Evolutionary conservation across 192 early-diverging fungal species (phyloP).

Genomic region (Lobosporangium transversale): DNA sequence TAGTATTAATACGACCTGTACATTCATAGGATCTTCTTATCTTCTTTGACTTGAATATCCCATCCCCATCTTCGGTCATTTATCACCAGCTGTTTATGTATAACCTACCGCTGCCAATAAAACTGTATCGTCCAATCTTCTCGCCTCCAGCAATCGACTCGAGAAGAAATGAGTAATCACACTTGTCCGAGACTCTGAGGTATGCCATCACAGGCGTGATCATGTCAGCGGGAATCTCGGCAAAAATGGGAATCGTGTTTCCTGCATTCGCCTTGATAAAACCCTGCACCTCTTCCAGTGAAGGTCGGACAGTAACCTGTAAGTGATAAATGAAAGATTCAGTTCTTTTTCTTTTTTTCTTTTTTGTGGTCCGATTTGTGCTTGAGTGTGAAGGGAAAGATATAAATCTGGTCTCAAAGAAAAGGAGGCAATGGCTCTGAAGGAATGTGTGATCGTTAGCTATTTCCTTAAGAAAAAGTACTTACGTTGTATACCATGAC

Average conservation of each 20-base stretch:
- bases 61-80: too few relatives aligned
- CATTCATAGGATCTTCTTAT: too few relatives aligned
- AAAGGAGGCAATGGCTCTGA: too few relatives aligned
- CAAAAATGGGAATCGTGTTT: conserved; percentile 93
- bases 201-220: conserved; percentile 97
- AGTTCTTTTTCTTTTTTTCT: background rate
- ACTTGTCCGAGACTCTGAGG: conserved; percentile 82
- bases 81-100: too few relatives aligned
- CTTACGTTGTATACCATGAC: conserved; percentile 23
- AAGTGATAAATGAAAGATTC: background rate
- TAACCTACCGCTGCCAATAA: conserved; percentile 87
- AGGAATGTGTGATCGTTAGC: too few relatives aligned
- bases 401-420: too few relatives aligned
- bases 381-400: too few relatives aligned
- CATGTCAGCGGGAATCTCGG: conserved; percentile 88
- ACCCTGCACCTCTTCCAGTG: conserved; percentile 74
- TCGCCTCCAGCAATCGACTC: conserved; percentile 96
- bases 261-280: conserved; percentile 71
- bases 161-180: conserved; percentile 93
- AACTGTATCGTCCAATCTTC: conserved; percentile 95
- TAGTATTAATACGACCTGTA: too few relatives aligned
- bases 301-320: conserved; percentile 66
- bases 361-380: background rate
- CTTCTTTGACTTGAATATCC: too few relatives aligned
- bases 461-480: too few relatives aligned